A percentile compares a stretch with the other conserved stretches of the same genome.
Evolutionary conservation across 345 rosid species (phyloP).

Genomic region (Litchi chinensis): DNA sequence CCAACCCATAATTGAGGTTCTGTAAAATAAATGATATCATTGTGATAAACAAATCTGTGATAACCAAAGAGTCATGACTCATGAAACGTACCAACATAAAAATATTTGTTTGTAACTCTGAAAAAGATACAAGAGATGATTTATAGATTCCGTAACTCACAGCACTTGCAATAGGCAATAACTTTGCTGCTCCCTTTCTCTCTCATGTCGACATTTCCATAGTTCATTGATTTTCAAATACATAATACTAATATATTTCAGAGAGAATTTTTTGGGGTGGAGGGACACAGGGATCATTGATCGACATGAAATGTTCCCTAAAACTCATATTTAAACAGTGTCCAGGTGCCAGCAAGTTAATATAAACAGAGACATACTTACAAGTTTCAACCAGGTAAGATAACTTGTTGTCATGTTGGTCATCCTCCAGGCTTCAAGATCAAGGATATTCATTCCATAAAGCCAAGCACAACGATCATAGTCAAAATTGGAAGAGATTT

Average conservation of each 20-base stretch:
- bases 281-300: too few species aligned
- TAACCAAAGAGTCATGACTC: neutral
- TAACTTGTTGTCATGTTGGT: slow-evolving; percentile 62
- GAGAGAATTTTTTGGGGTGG: too few species aligned
- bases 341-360: neutral
- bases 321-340: neutral
- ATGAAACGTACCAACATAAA: neutral
- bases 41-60: neutral
- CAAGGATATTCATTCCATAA: slow-evolving; percentile 82
- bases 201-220: neutral
- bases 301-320: neutral
- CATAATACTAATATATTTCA: too few species aligned
- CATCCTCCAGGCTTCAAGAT: slow-evolving; percentile 88
- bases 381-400: slow-evolving; percentile 73
- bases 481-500: slow-evolving; percentile 60
- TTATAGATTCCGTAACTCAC: neutral
- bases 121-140: neutral
- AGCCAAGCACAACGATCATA: slow-evolving; percentile 76
- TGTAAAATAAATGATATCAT: slow-evolving; percentile 29
- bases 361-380: slow-evolving; percentile 34
- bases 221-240: neutral
- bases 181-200: neutral
- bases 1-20: slow-evolving; percentile 69
- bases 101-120: neutral
- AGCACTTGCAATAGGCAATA: neutral